Conservation (phyloP, 2,329 filamentous ascomycete genomes). For the Xylaria sp. region DNA sequence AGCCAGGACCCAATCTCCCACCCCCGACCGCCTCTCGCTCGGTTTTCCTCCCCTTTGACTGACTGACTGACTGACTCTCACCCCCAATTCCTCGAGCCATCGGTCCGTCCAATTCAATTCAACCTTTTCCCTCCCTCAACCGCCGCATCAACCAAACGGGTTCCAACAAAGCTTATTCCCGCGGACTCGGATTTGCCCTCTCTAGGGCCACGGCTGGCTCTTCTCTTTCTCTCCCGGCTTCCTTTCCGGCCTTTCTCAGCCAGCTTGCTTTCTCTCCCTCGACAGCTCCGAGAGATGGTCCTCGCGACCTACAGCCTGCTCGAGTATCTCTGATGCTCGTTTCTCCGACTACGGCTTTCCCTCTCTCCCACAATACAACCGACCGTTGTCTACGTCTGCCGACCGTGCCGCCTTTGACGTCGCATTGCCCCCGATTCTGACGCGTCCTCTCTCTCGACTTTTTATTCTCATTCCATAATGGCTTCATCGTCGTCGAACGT, state of each 20-base stretch:
- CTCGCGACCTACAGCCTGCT: constrained; percentile 31
- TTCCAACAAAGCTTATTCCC: constrained; percentile 19
- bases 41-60: constrained; percentile 39
- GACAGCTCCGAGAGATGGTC: constrained; percentile 37
- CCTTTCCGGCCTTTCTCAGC: constrained; percentile 26
- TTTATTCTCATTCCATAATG: constrained; percentile 57
- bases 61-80: constrained; percentile 35
- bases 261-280: constrained; percentile 32
- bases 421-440: constrained; percentile 26
- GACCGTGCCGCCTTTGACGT: constrained; percentile 10
- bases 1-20: constrained; percentile 18
- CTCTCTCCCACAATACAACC: constrained; percentile 19
- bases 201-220: constrained; percentile 38
- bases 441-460: constrained; percentile 14
- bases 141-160: constrained; percentile 23
- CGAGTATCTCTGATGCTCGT: constrained; percentile 41
- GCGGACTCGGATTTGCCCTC: constrained; percentile 28
- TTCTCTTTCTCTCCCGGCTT: constrained; percentile 25
- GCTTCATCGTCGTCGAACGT: constrained; percentile 93
- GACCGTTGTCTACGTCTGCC: constrained; percentile 2
- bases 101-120: constrained; percentile 36
- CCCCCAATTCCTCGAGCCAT: constrained; percentile 31
- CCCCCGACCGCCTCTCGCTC: constrained; percentile 41
- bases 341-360: constrained; percentile 18
- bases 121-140: constrained; percentile 26